Conservation (phyloP, 768 basidiomycete genomes). For the Tephrocybe rancida region DNA sequence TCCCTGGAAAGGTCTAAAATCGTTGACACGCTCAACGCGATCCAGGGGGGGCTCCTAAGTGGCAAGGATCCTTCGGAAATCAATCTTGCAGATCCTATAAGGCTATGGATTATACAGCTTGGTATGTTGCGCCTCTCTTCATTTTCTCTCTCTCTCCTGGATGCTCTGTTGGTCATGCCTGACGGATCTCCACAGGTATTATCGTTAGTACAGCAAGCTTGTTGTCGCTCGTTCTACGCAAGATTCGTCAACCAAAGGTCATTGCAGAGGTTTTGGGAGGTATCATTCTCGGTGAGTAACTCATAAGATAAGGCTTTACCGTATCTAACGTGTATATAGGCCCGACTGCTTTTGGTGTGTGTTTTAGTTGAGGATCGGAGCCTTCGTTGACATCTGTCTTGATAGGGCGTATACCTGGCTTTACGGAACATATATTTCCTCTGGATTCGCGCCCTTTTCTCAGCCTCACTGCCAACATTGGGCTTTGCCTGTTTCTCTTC, state of each 20-base stretch:
- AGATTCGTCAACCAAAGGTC: constrained; percentile 82
- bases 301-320: constrained; percentile 45
- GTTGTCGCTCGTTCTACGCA: constrained; percentile 71
- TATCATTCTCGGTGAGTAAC: constrained; percentile 73
- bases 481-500: constrained; percentile 87
- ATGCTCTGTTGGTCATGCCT: not conserved
- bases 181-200: constrained; percentile 50
- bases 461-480: constrained; percentile 87
- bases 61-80: constrained; percentile 74
- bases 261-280: constrained; percentile 87
- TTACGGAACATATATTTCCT: constrained; percentile 87
- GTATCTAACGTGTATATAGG: constrained; percentile 30
- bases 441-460: constrained; percentile 70
- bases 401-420: constrained; percentile 81
- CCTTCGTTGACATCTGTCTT: not conserved
- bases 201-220: constrained; percentile 82
- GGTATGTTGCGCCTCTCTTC: constrained; percentile 46
- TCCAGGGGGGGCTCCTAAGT: constrained; percentile 72
- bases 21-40: not conserved
- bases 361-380: not conserved
- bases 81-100: constrained; percentile 68
- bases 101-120: constrained; percentile 79
- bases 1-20: not conserved
- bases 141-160: too few relatives aligned
- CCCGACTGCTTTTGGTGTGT: constrained; percentile 49